Evolutionary conservation across 257 asterid species (phyloP), one percentile per base, ranked within the genome.

Genomic region (Forsythia suspensa): DNA sequence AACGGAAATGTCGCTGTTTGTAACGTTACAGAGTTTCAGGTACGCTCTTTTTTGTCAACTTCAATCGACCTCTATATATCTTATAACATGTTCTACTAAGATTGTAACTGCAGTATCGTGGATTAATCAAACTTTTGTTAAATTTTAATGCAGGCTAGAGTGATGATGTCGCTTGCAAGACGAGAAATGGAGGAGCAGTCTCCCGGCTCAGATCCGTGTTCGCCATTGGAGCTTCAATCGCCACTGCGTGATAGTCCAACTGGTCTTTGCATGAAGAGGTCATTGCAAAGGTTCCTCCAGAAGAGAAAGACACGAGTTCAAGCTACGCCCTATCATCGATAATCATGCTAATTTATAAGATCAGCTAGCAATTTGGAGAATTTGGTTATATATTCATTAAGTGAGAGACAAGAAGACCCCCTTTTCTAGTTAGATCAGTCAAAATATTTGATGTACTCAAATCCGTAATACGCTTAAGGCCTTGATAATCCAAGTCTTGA

Each of bases 11-110:
- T 91, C 48, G 79, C 86, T 51, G 81, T 80, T 70, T 85, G 85
- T 75, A 89, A 91, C 67, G 91, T 86, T 4, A 88, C 96, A 0
- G 94, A 91, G 46, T 73, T 84, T 38, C 86, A 86, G 86, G 88
- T 81, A 41, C 18, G 13, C 8, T 5, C 21, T 51, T 10, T 51
- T 51, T 51, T 37, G 29, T 37, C 8, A 4, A 7, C 16, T 2
- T 1, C 38, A 70, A 6, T 20, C n/a, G 3, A 72, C 37, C 5
- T 5, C 8, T 2, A n/a, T n/a, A n/a, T n/a, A 2, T 43, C 9
- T 10, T 9, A 5, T 46, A 3, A 46, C 18, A 44, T 44, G 51
- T 44, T 43, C 11, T 42, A 42, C 13, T 42, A 3, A 42, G 48
- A 42, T 44, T 5, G 16, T 44, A 44, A 0, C 34, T 29, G 34